phyloP scores from a whole-genome alignment of 1,284 basidiomycete species.

The Cryptococcus sp. region DNA sequence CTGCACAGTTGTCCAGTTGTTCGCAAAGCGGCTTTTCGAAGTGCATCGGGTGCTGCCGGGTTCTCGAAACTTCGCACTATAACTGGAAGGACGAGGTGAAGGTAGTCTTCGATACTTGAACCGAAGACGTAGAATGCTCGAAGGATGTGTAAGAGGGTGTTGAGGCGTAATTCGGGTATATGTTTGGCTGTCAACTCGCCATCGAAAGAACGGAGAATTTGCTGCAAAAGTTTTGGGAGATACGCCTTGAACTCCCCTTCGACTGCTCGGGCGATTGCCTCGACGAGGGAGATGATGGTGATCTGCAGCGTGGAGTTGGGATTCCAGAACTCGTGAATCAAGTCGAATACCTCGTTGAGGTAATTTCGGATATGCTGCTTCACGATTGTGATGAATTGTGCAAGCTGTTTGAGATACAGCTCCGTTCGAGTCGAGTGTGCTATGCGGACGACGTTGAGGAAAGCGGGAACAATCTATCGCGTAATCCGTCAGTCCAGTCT shows the following conservation, averaged over 20 bases:
- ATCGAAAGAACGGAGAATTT: constrained; percentile 86
- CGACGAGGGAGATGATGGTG: constrained; percentile 90
- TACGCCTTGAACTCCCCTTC: constrained; percentile 99
- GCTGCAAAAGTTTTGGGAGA: constrained; percentile 86
- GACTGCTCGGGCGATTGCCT: constrained; percentile 90
- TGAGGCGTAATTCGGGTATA: constrained; percentile 73
- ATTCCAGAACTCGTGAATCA: constrained; percentile 86
- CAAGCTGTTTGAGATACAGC: constrained; percentile 94
- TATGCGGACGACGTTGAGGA: constrained; percentile 81
- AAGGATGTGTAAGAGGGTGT: constrained; percentile 76
- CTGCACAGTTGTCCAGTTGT: constrained; percentile 89
- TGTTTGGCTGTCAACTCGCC: constrained; percentile 62
- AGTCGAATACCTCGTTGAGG: constrained; percentile 74
- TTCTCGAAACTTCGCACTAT: constrained; percentile 92
- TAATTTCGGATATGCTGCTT: constrained; percentile 97
- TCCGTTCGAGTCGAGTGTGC: constrained; percentile 80
- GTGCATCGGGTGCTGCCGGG: constrained; percentile 67
- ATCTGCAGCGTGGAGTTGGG: constrained; percentile 79
- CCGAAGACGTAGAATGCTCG: constrained; percentile 93
- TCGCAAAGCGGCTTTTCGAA: constrained; percentile 86
- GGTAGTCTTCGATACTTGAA: constrained; percentile 94
- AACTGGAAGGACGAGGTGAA: constrained; percentile 94
- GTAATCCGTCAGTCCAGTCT: constrained; percentile 1
- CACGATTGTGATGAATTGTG: constrained; percentile 94
- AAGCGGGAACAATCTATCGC: constrained; percentile 91